A percentile compares a stretch with the other conserved stretches of the same genome.
Conservation (phyloP, 1,139 yeast genomes). For the Magnusiomyces magnusii region DNA sequence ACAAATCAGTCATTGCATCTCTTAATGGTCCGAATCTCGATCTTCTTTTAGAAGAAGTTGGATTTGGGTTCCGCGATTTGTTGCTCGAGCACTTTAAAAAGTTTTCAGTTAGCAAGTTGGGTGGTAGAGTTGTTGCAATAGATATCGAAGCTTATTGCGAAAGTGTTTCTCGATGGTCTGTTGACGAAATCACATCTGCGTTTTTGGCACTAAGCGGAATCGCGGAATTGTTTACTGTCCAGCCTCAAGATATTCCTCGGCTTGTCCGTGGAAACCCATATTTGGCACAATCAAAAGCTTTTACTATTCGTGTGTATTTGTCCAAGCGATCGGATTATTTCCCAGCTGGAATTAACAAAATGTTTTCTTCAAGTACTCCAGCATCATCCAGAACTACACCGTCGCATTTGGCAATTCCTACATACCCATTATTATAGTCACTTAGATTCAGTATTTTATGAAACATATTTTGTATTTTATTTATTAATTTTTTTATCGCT, state of each 20-base stretch:
- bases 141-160: slow-evolving; percentile 77
- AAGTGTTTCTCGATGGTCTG: slow-evolving; percentile 62
- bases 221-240: slow-evolving; percentile 74
- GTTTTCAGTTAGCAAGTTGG: slow-evolving; percentile 68
- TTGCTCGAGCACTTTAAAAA: slow-evolving; percentile 69
- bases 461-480: not conserved
- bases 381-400: not conserved
- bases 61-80: slow-evolving; percentile 50
- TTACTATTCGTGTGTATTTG: slow-evolving; percentile 59
- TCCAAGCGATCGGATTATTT: slow-evolving; percentile 57
- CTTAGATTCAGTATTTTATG: not conserved
- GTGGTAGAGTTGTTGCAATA: slow-evolving; percentile 77
- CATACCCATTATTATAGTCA: not conserved
- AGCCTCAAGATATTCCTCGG: slow-evolving; percentile 28
- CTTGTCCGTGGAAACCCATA: slow-evolving; percentile 71
- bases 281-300: slow-evolving; percentile 59
- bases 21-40: slow-evolving; percentile 50
- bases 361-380: not conserved
- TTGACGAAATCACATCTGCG: slow-evolving; percentile 55
- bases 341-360: slow-evolving; percentile 11
- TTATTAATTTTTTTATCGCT: not conserved
- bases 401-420: not conserved
- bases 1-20: slow-evolving; percentile 27
- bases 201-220: slow-evolving; percentile 73
- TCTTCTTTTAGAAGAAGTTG: slow-evolving; percentile 50